These are phyloP conservation scores for Pleodorina starrii DNA, from an alignment of 139 green algal species.

Conservation along the genomic window DNA sequence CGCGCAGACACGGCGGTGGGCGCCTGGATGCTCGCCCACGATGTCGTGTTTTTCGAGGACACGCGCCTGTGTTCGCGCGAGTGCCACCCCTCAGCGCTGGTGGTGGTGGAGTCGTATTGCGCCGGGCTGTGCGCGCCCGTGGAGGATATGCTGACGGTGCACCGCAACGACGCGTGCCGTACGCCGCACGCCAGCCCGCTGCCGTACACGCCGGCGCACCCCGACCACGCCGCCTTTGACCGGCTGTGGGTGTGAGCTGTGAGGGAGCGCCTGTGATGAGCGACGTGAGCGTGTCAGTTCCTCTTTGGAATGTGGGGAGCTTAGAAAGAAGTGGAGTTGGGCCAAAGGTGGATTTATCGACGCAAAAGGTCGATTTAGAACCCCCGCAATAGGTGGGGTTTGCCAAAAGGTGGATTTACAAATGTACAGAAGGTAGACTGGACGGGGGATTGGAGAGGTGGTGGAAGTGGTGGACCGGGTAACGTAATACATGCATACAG, in stretches of 20 bases:
- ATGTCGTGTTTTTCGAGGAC: slow-evolving; percentile 67
- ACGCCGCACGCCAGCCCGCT: slow-evolving; percentile 6
- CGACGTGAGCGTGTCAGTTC: too few relatives aligned
- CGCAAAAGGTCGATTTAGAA: too few relatives aligned
- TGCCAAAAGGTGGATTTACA: too few relatives aligned
- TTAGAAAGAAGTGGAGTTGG: too few relatives aligned
- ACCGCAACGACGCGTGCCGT: slow-evolving; percentile 31
- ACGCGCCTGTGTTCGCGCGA: slow-evolving; percentile 60
- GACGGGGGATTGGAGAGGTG: too few relatives aligned
- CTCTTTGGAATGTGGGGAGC: too few relatives aligned
- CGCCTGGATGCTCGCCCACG: slow-evolving; percentile 61
- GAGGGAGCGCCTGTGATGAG: too few relatives aligned
- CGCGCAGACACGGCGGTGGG: slow-evolving; percentile 60
- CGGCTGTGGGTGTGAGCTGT: slow-evolving; percentile 51
- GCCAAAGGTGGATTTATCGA: too few relatives aligned
- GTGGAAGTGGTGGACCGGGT: too few relatives aligned
- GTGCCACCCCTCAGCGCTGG: slow-evolving; percentile 49
- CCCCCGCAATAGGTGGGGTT: too few relatives aligned
- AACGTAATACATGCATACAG: too few relatives aligned
- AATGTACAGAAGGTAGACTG: too few relatives aligned
- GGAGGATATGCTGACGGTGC: slow-evolving; percentile 30
- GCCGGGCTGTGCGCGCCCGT: slow-evolving; percentile 51
- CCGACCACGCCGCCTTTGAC: slow-evolving; percentile 63
- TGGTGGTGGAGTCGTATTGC: slow-evolving; percentile 8
- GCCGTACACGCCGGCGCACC: slow-evolving; percentile 60